A percentile compares a stretch with the other conserved stretches of the same genome.
These are phyloP conservation scores for Phialophora macrospora DNA, from an alignment of 2,329 filamentous ascomycete species.

Conservation along the genomic window DNA sequence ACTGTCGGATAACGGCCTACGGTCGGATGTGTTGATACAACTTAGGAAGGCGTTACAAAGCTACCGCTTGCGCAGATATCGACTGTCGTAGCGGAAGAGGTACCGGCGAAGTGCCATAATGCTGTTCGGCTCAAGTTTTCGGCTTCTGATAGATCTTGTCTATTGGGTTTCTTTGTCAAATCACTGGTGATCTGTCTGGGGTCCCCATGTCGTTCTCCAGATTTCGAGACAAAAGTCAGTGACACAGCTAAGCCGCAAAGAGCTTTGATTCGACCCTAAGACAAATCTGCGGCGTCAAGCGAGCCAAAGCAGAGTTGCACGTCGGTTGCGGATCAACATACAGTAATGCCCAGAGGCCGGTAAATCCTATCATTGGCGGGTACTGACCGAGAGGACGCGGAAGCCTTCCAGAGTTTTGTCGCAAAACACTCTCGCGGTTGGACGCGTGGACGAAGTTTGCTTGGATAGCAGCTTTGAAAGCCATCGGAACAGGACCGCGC, in stretches of 20 bases:
- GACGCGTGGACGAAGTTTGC: not conserved
- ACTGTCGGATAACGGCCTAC: not conserved
- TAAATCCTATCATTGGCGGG: too few species aligned
- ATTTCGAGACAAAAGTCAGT: not conserved
- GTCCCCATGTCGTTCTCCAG: conserved; percentile 1
- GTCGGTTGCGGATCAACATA: not conserved
- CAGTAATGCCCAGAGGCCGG: not conserved
- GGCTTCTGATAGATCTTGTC: not conserved
- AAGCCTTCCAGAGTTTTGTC: too few species aligned
- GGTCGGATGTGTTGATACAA: not conserved
- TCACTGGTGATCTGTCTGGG: not conserved
- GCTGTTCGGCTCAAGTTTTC: not conserved
- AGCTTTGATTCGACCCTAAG: not conserved
- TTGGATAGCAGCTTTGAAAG: not conserved
- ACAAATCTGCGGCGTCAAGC: not conserved
- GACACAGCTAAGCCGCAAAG: not conserved
- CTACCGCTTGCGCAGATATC: not conserved
- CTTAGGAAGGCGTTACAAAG: not conserved
- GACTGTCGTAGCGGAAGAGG: not conserved
- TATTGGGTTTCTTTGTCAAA: not conserved
- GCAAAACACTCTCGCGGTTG: not conserved
- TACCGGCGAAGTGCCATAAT: not conserved
- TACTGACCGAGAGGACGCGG: not conserved
- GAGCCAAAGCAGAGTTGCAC: not conserved
- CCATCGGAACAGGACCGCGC: not conserved